Base-by-base conservation (phyloP, 176 grass and related monocot species). In the Bothriochloa decipiens region DNA sequence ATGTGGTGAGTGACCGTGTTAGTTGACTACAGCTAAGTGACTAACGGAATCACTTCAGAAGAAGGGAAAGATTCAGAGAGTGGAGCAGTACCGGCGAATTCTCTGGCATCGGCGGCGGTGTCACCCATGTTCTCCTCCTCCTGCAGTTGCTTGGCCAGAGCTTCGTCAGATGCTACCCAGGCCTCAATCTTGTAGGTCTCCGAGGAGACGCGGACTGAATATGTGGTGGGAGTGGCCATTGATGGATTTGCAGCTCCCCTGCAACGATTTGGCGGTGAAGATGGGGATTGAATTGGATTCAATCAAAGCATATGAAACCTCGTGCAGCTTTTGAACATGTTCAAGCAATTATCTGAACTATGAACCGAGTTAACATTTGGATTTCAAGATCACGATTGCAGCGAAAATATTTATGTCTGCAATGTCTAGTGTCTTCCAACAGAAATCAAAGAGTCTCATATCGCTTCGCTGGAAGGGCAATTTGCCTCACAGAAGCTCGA, bases 91-190 rank as follows among this genome's bases (percentile, higher is more conserved):
- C 87, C 82, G 27, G 80, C 68, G 73, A 93, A 81, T 82, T 88
- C 87, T 23, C 18, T 90, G 20, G 65, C 74, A 27, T 76, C 66
- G 20, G 85, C 81, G 68, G 86, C 84, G 27, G 82, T 81, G 52
- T 85, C 79, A 65, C n/a, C 65, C 39, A 70, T 55, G 70, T 93
- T 68, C 87, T 98, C 92, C 63, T 88, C 89, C 32, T 84, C 84
- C 73, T 98, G 91, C 73, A 85, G 37, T 32, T 98, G 95, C 83
- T 74, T 91, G 26, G 92, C 95, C 78, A 98, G 52, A 88, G 84
- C 85, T 79, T 93, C 92, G 68, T 98, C 92, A 28, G 84, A 92
- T 22, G 76, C 50, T 43, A 87, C 70, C 87, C 87, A 83, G 23
- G 81, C 70, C 65, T 89, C 92, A 27, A 90, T 80, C 50, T 63